These are phyloP conservation scores for Trifolium pratense DNA, from an alignment of 306 rosid genomes.

Conservation along the genomic window DNA sequence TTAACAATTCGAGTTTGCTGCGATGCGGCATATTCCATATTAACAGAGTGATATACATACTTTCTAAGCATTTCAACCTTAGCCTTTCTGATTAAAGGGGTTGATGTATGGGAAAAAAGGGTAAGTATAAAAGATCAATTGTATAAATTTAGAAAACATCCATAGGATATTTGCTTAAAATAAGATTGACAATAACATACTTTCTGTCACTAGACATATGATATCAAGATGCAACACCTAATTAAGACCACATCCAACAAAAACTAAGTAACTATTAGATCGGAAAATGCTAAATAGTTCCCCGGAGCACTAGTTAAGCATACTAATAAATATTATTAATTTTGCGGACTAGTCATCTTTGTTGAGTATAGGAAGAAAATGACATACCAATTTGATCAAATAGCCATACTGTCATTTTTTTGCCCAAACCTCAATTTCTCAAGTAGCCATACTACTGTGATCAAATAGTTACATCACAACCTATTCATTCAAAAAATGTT, in stretches of 20 bases:
- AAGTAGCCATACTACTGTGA: no score
- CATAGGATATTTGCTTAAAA: no score
- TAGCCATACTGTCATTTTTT: no score
- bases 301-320: no score
- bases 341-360: no score
- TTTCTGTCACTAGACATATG: neutral
- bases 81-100: neutral
- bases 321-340: no score
- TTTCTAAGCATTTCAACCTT: neutral
- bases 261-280: neutral
- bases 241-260: neutral
- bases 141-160: neutral
- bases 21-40: conserved; percentile 7
- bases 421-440: no score
- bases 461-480: neutral
- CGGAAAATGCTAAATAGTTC: no score
- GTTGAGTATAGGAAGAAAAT: no score
- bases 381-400: no score
- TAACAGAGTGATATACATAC: neutral
- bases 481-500: no score
- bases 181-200: neutral
- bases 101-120: neutral
- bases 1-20: neutral
- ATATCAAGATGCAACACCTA: neutral
- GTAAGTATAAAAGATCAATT: neutral